These are phyloP conservation scores for Clarireedia paspali DNA, from an alignment of 2,329 filamentous ascomycete genomes.

Conservation along the genomic window DNA sequence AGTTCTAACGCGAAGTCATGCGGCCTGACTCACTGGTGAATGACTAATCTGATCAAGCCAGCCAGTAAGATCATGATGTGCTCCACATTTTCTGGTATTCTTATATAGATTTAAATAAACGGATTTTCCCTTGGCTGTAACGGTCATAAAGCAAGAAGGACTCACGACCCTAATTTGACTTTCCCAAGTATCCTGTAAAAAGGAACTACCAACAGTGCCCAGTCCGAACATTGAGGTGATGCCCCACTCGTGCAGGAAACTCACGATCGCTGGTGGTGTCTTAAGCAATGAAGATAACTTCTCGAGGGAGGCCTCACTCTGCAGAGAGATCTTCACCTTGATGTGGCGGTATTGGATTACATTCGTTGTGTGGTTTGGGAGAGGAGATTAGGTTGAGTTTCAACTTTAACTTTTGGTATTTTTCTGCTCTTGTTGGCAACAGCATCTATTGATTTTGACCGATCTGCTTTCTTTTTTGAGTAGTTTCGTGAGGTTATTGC, in stretches of 20 bases:
- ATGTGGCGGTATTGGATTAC: conserved; percentile 62
- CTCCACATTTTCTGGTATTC: neutral
- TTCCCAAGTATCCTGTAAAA: neutral
- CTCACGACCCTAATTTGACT: neutral
- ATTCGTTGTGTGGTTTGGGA: conserved; percentile 53
- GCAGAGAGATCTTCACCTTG: conserved; percentile 65
- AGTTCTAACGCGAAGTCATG: neutral
- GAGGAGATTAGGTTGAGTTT: conserved; percentile 22
- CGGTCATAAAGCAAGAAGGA: conserved; percentile 6
- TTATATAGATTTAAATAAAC: neutral
- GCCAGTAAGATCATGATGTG: neutral
- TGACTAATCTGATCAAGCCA: neutral
- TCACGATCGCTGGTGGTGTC: conserved; percentile 52
- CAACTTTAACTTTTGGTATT: conserved; percentile 16
- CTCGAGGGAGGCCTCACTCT: conserved; percentile 68
- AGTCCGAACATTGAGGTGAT: conserved; percentile 61
- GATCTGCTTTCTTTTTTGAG: neutral
- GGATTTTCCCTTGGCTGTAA: neutral
- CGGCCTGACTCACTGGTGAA: neutral
- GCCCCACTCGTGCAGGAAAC: conserved; percentile 60
- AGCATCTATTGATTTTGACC: neutral
- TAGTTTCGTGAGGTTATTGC: neutral
- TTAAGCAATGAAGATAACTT: conserved; percentile 60
- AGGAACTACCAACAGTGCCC: conserved; percentile 45
- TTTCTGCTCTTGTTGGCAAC: neutral